Base-by-base conservation (phyloP, 306 rosid species). In the Cucurbita argyrosperma region DNA sequence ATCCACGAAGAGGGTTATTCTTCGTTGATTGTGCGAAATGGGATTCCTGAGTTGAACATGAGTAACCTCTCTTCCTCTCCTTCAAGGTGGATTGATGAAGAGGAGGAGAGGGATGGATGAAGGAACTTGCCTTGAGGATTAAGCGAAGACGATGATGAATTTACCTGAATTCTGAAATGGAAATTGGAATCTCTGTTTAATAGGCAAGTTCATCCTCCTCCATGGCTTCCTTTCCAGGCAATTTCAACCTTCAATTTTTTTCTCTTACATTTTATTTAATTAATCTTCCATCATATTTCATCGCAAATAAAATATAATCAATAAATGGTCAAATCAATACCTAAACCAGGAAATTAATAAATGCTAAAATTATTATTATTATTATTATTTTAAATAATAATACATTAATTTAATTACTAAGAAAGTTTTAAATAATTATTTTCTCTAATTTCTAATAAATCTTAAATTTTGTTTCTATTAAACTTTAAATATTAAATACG, bases 61-160 rank as follows among this genome's bases (percentile, higher is more conserved):
- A 21, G 4, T 13, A 47, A 69, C 74, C 58, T 49, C 74, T 50
- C 74, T 69, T 49, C 74, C 74, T 69, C 74, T 69, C 74, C 74
- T 26, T 14, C 5, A n/a, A 18, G 52, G 11, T 49, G 16, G 11
- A 43, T 58, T 58, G 15, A 57, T 65, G 71, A 8, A 69, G 74
- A 69, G 74, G 74, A 12, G 26, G 74, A 69, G 74, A 69, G 74
- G 72, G 39, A 5, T 42, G 53, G 72, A 43, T 9, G 8, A 19
- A 10, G 37, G 74, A 35, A 50, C 0, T 50, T 69, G 58, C 26
- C 74, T 47, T 49, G 74, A 8, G 4, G 23, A 50, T 47, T 49
- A 69, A 69, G 74, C 74, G 74, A 69, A 68, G 73, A 46, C 40
- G 73, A 23, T 0, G 73, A 68, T 47, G 73, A 14, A 46, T 26